Conservation (phyloP, 1,284 basidiomycete genomes). For the Cutaneotrichosporon mucoides region DNA sequence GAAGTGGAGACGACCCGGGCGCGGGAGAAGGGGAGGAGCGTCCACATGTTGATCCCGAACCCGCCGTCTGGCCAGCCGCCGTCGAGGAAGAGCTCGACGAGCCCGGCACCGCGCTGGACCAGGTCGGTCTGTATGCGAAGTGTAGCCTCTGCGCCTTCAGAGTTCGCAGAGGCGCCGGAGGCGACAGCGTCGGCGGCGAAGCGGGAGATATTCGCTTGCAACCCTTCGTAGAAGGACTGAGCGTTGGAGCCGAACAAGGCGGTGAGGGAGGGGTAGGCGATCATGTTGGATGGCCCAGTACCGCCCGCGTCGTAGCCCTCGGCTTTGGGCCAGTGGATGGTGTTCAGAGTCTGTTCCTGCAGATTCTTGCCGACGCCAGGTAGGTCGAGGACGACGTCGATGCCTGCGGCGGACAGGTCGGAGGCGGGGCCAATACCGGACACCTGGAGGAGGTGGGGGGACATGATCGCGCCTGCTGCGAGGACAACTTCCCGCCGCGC, state of each 20-base stretch:
- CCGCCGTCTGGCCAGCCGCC: conserved; percentile 30
- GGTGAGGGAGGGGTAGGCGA: conserved; percentile 28
- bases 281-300: conserved; percentile 22
- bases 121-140: conserved; percentile 31
- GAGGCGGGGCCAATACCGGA: conserved; percentile 66
- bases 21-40: conserved; percentile 42
- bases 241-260: conserved; percentile 11
- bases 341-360: conserved; percentile 59
- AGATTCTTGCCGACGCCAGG: conserved; percentile 68
- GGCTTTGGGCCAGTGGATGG: conserved; percentile 29
- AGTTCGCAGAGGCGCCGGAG: conserved; percentile 24
- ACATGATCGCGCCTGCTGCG: conserved; percentile 60
- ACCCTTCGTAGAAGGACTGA: not conserved
- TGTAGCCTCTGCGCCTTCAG: conserved; percentile 23
- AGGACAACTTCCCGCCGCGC: conserved; percentile 55
- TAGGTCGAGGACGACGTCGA: conserved; percentile 54
- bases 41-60: conserved; percentile 36
- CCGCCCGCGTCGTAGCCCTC: conserved; percentile 24
- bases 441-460: conserved; percentile 62
- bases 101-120: conserved; percentile 34
- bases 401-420: conserved; percentile 56
- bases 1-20: conserved; percentile 55
- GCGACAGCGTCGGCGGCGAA: conserved; percentile 22
- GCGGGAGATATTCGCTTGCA: not conserved
- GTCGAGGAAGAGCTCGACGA: conserved; percentile 39